Evolutionary conservation across 495 filamentous ascomycete genomes (phyloP).

Genomic region (Diplogelasinospora grovesii): DNA sequence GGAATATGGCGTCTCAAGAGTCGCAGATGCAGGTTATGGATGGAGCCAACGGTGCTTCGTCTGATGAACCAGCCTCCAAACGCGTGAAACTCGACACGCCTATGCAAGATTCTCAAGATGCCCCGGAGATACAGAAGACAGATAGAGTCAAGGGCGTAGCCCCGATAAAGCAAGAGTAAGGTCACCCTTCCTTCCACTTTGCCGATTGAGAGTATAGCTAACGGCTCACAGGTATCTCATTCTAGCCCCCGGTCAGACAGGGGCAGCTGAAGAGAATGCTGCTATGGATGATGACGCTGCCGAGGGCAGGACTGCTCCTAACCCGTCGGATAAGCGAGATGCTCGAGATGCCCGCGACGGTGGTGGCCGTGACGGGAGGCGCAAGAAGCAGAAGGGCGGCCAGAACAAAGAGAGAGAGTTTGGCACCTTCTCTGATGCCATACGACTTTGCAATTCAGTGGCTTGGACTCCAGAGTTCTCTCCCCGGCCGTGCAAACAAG

Average conservation of each 20-base stretch:
- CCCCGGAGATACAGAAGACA: constrained; percentile 11
- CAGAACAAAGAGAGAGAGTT: constrained; percentile 88
- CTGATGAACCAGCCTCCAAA: constrained; percentile 49
- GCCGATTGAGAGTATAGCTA: constrained; percentile 5
- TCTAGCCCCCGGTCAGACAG: constrained; percentile 19
- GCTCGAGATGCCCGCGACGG: constrained; percentile 12
- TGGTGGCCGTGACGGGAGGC: constrained; percentile 25
- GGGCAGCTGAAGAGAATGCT: constrained; percentile 12
- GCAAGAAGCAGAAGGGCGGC: constrained; percentile 61
- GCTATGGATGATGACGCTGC: constrained; percentile 62
- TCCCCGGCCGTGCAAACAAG: constrained; percentile 63
- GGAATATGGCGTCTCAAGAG: constrained; percentile 17
- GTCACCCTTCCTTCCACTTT: constrained; percentile 2
- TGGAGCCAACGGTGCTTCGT: constrained; percentile 6
- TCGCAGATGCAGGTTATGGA: constrained; percentile 14
- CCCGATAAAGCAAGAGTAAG: constrained; percentile 78
- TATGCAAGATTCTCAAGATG: constrained; percentile 2
- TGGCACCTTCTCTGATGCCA: constrained; percentile 67
- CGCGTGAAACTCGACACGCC: constrained; percentile 45
- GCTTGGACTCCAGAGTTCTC: constrained; percentile 66
- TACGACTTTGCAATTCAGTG: constrained; percentile 69
- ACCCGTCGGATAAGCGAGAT: constrained; percentile 26
- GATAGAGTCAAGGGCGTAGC: constrained; percentile 62
- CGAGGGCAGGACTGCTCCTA: constrained; percentile 46
- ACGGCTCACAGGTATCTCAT: constrained; percentile 52